phyloP scores from a whole-genome alignment of 352 stramenopile species.

The Pythium coloratum region DNA sequence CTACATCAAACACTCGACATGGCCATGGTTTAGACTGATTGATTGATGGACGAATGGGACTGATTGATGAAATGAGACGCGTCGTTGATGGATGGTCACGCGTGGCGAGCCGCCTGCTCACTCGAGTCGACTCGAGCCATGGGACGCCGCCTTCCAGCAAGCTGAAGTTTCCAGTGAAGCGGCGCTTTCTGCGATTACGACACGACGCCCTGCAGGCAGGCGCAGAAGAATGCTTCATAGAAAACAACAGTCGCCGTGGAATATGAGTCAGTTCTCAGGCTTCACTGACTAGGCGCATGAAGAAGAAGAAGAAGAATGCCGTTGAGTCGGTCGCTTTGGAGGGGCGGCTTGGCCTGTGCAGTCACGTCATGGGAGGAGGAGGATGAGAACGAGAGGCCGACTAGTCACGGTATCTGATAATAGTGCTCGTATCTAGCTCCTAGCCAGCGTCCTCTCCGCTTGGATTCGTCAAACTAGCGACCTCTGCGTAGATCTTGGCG shows the following conservation, averaged over 20 bases:
- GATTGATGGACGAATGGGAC: background rate
- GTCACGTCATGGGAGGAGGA: background rate
- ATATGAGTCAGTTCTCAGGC: too few relatives aligned
- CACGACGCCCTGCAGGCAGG: too few relatives aligned
- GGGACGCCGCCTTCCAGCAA: background rate
- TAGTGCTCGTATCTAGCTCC: too few relatives aligned
- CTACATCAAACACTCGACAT: too few relatives aligned
- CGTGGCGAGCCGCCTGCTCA: background rate
- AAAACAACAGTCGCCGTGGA: background rate
- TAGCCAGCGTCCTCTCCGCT: background rate
- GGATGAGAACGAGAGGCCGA: background rate
- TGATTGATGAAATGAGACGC: conserved; percentile 1
- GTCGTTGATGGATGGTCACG: background rate
- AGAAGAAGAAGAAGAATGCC: background rate
- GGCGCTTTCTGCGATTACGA: background rate
- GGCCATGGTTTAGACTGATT: background rate
- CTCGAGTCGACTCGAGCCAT: background rate
- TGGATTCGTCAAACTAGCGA: conserved; percentile 19
- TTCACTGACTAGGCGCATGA: background rate
- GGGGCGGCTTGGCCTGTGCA: background rate
- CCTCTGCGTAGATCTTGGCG: conserved; percentile 42
- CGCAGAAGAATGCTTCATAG: background rate
- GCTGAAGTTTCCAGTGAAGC: background rate
- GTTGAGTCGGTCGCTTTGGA: too few relatives aligned
- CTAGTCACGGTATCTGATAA: conserved; percentile 4